These are phyloP conservation scores for Daldinia vernicosa DNA, from an alignment of 495 filamentous ascomycete species.

Conservation along the genomic window DNA sequence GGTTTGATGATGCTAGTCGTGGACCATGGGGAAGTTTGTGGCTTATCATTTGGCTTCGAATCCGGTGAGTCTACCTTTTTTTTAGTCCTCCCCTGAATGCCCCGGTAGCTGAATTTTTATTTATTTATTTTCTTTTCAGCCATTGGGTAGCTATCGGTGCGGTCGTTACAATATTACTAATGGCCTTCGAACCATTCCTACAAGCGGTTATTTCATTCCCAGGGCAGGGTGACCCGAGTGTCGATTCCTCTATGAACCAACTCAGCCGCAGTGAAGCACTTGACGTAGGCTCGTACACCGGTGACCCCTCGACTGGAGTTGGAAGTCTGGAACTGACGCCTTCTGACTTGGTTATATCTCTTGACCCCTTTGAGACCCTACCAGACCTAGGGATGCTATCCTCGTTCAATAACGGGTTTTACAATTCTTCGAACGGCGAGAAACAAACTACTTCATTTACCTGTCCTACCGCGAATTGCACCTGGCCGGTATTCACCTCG, in stretches of 20 bases:
- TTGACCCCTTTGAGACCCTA: neutral
- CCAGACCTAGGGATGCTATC: constrained; percentile 28
- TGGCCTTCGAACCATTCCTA: constrained; percentile 35
- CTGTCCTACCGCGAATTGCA: constrained; percentile 35
- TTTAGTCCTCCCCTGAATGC: neutral
- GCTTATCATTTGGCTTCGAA: constrained; percentile 42
- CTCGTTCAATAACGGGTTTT: constrained; percentile 30
- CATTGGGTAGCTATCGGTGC: constrained; percentile 34
- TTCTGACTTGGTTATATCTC: neutral
- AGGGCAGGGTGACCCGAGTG: constrained; percentile 9
- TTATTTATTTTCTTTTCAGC: constrained; percentile 7
- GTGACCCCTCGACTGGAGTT: neutral
- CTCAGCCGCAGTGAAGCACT: constrained; percentile 17
- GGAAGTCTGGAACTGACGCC: neutral
- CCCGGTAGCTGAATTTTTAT: neutral
- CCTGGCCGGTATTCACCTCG: constrained; percentile 30
- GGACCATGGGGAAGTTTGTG: constrained; percentile 51
- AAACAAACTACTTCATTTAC: constrained; percentile 12
- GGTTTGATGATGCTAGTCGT: constrained; percentile 52
- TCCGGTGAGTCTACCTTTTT: constrained; percentile 13
- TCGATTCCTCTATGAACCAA: neutral
- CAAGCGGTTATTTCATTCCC: constrained; percentile 30
- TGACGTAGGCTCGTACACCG: constrained; percentile 23
- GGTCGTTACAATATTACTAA: constrained; percentile 18
- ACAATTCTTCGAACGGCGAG: constrained; percentile 12